Base-by-base conservation (phyloP, 257 asterid species). In the Penstemon davidsonii region DNA sequence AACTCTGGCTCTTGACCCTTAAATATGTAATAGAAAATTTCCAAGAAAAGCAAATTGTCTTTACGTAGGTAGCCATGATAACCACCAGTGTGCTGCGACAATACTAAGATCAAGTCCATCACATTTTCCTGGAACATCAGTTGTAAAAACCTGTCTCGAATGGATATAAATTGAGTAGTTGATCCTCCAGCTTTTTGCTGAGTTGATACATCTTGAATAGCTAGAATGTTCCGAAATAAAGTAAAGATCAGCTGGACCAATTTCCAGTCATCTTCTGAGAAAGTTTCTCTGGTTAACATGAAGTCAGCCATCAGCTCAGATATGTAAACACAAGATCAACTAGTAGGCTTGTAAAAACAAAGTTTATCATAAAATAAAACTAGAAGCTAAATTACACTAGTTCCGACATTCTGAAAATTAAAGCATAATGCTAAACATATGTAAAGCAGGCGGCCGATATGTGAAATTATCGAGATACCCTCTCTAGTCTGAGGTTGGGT, bases 261-360 rank as follows among this genome's bases (percentile, higher is more conserved):
- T 82, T 91, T 94, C 97, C 97, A 94, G 75, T 91, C 96, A 75
- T 94, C 99, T 45, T 94, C 99, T 43, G 95, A 84, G 81, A 94
- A 94, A 6, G 86, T 74, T 68, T 82, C 99, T 55, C 99, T 94
- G 94, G 46, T 73, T 39, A 77, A 49, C 67, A 73, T 12, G 69
- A 39, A 73, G 73, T 64, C 71, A 68, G 74, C 50, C 18, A 63
- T 61, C 62, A 69, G 66, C 55, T 62, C 60, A 66, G 74, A 62
- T 8, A 59, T 6, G 39, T 9, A n/a, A 19, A 42, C 3, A 4
- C 15, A 65, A 64, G 9, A 25, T 38, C 6, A 50, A 15, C 18
- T 45, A 5, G 43, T n/a, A 7, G 44, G 58, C 56, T 12, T 55
- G 44, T 33, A 42, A 33, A 67, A 67, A 46, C 50, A 59, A 41